A percentile compares a stretch with the other conserved stretches of the same genome.
phyloP scores from a whole-genome alignment of 192 early-diverging fungal genomes.

The Spinellus fusiger region DNA sequence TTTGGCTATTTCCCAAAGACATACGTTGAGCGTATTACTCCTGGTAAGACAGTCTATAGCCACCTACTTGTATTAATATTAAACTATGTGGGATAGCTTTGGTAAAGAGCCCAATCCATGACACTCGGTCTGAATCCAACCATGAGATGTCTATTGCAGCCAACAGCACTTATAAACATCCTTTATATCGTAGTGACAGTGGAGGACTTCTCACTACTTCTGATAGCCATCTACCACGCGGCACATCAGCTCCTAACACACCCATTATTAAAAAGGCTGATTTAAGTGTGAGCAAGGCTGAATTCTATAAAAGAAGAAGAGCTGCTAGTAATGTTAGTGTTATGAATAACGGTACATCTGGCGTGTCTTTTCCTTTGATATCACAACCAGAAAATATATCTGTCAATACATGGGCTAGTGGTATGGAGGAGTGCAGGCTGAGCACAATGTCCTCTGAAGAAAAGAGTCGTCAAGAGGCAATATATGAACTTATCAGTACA shows the following conservation, averaged over 20 bases:
- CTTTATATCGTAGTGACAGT: neutral
- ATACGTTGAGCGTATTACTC: slow-evolving; percentile 40
- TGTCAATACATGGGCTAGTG: slow-evolving; percentile 38
- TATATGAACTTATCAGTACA: slow-evolving; percentile 73
- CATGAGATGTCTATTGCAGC: neutral
- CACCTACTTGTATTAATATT: neutral
- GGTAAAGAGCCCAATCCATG: neutral
- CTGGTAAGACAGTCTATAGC: slow-evolving; percentile 13
- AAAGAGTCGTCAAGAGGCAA: slow-evolving; percentile 73
- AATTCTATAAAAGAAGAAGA: slow-evolving; percentile 14
- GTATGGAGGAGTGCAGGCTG: slow-evolving; percentile 39
- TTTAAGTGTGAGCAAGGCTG: slow-evolving; percentile 2
- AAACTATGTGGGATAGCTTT: too few species aligned
- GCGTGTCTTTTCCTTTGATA: neutral
- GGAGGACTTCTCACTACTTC: neutral
- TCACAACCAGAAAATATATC: slow-evolving; percentile 5
- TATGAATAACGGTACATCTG: slow-evolving; percentile 1
- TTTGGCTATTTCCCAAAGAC: slow-evolving; percentile 59
- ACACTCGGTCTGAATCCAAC: neutral
- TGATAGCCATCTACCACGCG: slow-evolving; percentile 1
- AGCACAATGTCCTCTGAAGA: slow-evolving; percentile 52
- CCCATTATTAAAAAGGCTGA: slow-evolving; percentile 22
- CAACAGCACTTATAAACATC: neutral
- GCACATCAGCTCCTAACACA: slow-evolving; percentile 23
- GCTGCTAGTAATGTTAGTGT: slow-evolving; percentile 27